phyloP scores from a whole-genome alignment of 2,329 filamentous ascomycete species.

The Orbilia oligospora region DNA sequence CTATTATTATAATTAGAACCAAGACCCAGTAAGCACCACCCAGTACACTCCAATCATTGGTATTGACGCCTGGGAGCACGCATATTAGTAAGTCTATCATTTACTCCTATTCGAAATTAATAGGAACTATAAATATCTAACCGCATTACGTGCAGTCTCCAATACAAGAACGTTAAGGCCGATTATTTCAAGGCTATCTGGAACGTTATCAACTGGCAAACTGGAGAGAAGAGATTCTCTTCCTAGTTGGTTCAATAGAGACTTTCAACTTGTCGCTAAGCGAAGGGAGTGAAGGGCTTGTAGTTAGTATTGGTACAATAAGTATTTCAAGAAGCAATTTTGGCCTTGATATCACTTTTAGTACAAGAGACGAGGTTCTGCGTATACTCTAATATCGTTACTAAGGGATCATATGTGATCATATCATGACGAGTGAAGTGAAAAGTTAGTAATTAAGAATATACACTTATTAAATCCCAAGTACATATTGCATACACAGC shows the following conservation, averaged over 20 bases:
- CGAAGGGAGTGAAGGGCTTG: not conserved
- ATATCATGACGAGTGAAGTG: too few relatives aligned
- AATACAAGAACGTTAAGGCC: constrained; percentile 97
- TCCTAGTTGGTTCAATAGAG: not conserved
- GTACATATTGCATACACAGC: not conserved
- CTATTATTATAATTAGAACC: constrained; percentile 72
- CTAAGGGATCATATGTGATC: too few relatives aligned
- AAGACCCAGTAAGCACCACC: constrained; percentile 84
- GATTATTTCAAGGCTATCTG: constrained; percentile 95
- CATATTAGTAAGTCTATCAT: constrained; percentile 78
- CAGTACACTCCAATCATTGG: constrained; percentile 86
- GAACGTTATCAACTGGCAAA: constrained; percentile 97
- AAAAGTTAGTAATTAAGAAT: not conserved
- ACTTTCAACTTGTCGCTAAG: not conserved
- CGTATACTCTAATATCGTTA: too few relatives aligned
- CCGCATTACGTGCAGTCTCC: constrained; percentile 71
- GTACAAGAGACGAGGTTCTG: too few relatives aligned
- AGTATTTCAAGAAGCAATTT: too few relatives aligned
- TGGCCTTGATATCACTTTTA: too few relatives aligned
- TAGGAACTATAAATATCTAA: not conserved
- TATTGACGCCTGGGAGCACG: constrained; percentile 96
- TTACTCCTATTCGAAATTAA: not conserved
- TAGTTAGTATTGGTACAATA: not conserved
- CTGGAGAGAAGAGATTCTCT: constrained; percentile 71
- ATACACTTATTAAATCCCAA: not conserved